Evolutionary conservation across 2,329 filamentous ascomycete genomes (phyloP).

Genomic region (Phaeosphaeriaceae sp.): DNA sequence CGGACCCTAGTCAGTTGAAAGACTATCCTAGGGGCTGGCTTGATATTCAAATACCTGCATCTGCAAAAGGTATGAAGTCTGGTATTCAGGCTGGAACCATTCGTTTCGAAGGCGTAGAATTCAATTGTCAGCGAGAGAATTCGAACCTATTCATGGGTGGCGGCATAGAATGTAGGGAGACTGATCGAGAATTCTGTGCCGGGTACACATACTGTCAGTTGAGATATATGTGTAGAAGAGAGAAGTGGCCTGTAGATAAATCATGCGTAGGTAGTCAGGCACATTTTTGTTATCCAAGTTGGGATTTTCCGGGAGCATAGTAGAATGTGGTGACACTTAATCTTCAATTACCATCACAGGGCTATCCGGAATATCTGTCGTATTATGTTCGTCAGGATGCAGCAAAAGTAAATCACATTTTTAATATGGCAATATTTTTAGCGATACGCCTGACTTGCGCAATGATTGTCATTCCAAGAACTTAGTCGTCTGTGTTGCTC

Average conservation of each 20-base stretch:
- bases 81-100: slow-evolving; percentile 2
- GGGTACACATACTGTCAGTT: slow-evolving; percentile 5
- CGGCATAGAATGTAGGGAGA: background rate
- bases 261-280: slow-evolving; percentile 1
- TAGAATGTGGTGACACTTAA: too few species aligned
- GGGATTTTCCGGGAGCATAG: background rate
- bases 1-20: slow-evolving; percentile 2
- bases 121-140: slow-evolving; percentile 4
- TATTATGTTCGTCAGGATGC: too few species aligned
- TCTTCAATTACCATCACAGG: too few species aligned
- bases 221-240: slow-evolving; percentile 3
- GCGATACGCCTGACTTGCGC: too few species aligned
- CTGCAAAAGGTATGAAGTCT: slow-evolving; percentile 5
- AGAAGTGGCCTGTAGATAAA: slow-evolving; percentile 6
- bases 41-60: background rate
- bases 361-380: too few species aligned
- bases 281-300: slow-evolving; percentile 4
- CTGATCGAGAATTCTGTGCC: slow-evolving; percentile 4
- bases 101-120: background rate
- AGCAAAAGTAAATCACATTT: too few species aligned
- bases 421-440: too few species aligned
- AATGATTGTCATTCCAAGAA: too few species aligned
- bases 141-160: slow-evolving; percentile 2
- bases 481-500: too few species aligned
- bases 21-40: slow-evolving; percentile 4